Evolutionary conservation across 345 rosid species (phyloP).

Genomic region (Bruguiera sexangula): DNA sequence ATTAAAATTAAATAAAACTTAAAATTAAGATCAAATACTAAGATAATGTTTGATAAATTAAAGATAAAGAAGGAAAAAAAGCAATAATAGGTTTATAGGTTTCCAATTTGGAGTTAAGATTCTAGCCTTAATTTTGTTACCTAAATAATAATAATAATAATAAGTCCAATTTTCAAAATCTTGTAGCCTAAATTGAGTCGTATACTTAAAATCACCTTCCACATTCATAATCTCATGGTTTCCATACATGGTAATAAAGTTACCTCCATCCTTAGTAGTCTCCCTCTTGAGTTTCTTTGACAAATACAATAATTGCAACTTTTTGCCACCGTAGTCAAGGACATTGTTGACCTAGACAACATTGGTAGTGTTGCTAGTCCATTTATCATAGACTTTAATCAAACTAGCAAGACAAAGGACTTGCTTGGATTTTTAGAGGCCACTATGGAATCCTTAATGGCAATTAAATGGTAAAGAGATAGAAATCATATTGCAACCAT

Average conservation of each 20-base stretch:
- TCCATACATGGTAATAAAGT: slow-evolving; percentile 69
- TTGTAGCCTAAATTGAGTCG: slow-evolving; percentile 49
- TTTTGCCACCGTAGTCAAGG: slow-evolving; percentile 78
- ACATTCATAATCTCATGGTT: slow-evolving; percentile 90
- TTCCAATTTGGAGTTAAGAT: no score
- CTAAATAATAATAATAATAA: slow-evolving; percentile 50
- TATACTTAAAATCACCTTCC: slow-evolving; percentile 73
- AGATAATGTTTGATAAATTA: no score
- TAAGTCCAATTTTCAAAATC: slow-evolving; percentile 68
- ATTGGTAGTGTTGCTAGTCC: slow-evolving; percentile 69
- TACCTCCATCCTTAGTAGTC: slow-evolving; percentile 59
- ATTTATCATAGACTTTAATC: slow-evolving; percentile 50
- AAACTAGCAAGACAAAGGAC: slow-evolving; percentile 66
- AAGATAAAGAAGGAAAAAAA: no score
- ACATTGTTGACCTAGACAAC: slow-evolving; percentile 82
- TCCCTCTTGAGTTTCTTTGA: slow-evolving; percentile 68
- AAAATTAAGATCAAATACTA: no score
- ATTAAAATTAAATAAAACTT: no score
- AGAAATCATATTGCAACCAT: slow-evolving; percentile 35
- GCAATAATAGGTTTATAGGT: no score
- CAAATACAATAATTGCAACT: slow-evolving; percentile 68
- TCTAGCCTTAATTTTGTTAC: slow-evolving; percentile 21
- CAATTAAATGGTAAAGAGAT: slow-evolving; percentile 54
- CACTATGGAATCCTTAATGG: slow-evolving; percentile 87
- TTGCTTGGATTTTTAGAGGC: slow-evolving; percentile 57